Percentiles rank a stretch among this genome's conserved stretches.
These are phyloP conservation scores for Dendrocalamus sinicus DNA, from an alignment of 176 grass and related monocot species.

Conservation along the genomic window DNA sequence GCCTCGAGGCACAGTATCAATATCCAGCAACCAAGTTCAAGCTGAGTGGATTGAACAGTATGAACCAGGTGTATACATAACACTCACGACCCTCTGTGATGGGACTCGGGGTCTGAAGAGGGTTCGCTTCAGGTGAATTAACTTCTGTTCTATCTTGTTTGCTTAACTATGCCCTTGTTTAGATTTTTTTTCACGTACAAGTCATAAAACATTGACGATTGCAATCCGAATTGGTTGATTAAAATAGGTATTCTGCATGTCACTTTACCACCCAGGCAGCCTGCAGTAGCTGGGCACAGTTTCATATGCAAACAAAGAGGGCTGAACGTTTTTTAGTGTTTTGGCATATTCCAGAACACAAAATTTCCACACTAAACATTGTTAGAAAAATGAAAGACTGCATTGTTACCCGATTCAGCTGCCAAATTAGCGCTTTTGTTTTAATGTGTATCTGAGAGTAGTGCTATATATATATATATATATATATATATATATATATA, in stretches of 20 bases:
- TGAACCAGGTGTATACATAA: slow-evolving; percentile 89
- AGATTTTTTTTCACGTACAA: background rate
- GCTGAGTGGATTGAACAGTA: slow-evolving; percentile 91
- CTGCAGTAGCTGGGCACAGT: background rate
- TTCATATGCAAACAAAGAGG: slow-evolving; percentile 2
- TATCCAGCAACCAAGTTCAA: slow-evolving; percentile 63
- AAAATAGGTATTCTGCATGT: background rate
- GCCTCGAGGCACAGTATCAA: slow-evolving; percentile 60
- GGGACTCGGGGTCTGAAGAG: slow-evolving; percentile 84
- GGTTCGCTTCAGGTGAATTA: slow-evolving; percentile 85
- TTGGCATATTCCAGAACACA: background rate
- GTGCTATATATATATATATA: background rate
- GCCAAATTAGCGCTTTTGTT: background rate
- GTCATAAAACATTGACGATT: background rate
- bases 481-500: too few species aligned
- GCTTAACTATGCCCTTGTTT: background rate
- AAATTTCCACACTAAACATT: background rate
- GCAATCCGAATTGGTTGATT: background rate
- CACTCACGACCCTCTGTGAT: slow-evolving; percentile 71
- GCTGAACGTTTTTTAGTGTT: background rate
- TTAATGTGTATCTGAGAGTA: background rate
- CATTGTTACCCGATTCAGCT: background rate
- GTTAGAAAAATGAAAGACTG: background rate
- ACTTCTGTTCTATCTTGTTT: slow-evolving; percentile 28
- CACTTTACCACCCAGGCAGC: background rate